Percentiles rank a stretch among this genome's conserved stretches.
phyloP scores from a whole-genome alignment of 805 yeast species.

The Starmera dryadoides region DNA sequence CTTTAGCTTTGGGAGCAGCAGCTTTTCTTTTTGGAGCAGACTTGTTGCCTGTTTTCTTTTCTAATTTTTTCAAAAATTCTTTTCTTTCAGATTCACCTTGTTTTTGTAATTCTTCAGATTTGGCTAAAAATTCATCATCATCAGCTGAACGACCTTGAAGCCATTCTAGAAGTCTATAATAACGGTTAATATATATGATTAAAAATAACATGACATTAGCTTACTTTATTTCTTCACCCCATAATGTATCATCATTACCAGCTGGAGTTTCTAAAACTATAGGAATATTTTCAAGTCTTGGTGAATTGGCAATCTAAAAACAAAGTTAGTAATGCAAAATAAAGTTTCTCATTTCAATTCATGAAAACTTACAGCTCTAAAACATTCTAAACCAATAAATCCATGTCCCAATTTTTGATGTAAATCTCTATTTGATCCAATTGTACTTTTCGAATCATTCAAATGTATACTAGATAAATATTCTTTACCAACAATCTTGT shows the following conservation, averaged over 20 bases:
- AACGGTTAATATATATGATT: not conserved
- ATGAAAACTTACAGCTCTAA: conserved; percentile 40
- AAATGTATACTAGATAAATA: conserved; percentile 78
- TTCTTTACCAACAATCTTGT: conserved; percentile 62
- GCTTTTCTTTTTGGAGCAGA: too few relatives aligned
- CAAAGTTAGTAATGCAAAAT: not conserved
- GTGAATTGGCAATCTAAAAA: conserved; percentile 51
- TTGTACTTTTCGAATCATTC: conserved; percentile 92
- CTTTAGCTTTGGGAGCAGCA: not conserved
- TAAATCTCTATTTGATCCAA: conserved; percentile 82
- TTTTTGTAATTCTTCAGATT: conserved; percentile 40
- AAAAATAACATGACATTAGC: not conserved
- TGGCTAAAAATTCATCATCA: conserved; percentile 48
- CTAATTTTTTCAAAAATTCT: conserved; percentile 60
- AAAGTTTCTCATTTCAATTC: too few relatives aligned
- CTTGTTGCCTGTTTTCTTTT: conserved; percentile 32
- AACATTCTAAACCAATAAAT: conserved; percentile 79
- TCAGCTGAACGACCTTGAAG: conserved; percentile 48
- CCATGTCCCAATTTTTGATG: conserved; percentile 90
- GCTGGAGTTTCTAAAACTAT: conserved; percentile 85
- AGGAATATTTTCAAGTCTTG: conserved; percentile 59
- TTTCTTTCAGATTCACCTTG: conserved; percentile 65
- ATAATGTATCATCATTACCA: conserved; percentile 51
- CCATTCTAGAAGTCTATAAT: conserved; percentile 57
- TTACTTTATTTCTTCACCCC: conserved; percentile 73